These are phyloP conservation scores for Terana coerulea DNA, from an alignment of 768 basidiomycete genomes.

Conservation along the genomic window DNA sequence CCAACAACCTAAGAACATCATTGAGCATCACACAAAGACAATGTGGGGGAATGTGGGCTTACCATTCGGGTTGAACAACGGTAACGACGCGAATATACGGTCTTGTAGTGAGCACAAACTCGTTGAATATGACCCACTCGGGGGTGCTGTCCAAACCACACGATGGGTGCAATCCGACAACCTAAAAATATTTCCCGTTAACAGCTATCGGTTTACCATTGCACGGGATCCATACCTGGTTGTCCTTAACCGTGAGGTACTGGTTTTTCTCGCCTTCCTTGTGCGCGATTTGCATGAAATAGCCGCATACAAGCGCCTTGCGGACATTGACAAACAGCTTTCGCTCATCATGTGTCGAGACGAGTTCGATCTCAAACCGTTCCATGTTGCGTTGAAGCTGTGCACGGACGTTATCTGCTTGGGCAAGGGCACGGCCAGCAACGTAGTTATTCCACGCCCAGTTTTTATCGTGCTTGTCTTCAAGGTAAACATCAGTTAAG, in stretches of 20 bases:
- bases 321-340: slow-evolving; percentile 67
- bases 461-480: slow-evolving; percentile 73
- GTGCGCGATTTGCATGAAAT: slow-evolving; percentile 98
- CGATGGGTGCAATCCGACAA: slow-evolving; percentile 78
- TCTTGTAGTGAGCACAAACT: slow-evolving; percentile 89
- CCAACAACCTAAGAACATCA: slow-evolving; percentile 13
- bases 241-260: slow-evolving; percentile 93
- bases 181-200: slow-evolving; percentile 9
- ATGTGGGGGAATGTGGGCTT: slow-evolving; percentile 19
- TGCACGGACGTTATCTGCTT: slow-evolving; percentile 90
- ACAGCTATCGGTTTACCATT: not conserved
- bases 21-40: not conserved
- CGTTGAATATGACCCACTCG: slow-evolving; percentile 92
- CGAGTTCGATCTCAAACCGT: slow-evolving; percentile 73
- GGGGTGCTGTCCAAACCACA: slow-evolving; percentile 86
- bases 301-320: slow-evolving; percentile 84
- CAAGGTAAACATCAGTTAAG: no score
- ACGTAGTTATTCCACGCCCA: slow-evolving; percentile 94
- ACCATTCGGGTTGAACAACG: slow-evolving; percentile 87
- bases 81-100: slow-evolving; percentile 91
- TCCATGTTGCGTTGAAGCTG: slow-evolving; percentile 93
- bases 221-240: slow-evolving; percentile 51
- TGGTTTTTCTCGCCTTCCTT: slow-evolving; percentile 78
- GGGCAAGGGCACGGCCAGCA: slow-evolving; percentile 73
- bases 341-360: slow-evolving; percentile 56